Conservation (phyloP, 495 filamentous ascomycete species). For the Trichoderma erinaceum region DNA sequence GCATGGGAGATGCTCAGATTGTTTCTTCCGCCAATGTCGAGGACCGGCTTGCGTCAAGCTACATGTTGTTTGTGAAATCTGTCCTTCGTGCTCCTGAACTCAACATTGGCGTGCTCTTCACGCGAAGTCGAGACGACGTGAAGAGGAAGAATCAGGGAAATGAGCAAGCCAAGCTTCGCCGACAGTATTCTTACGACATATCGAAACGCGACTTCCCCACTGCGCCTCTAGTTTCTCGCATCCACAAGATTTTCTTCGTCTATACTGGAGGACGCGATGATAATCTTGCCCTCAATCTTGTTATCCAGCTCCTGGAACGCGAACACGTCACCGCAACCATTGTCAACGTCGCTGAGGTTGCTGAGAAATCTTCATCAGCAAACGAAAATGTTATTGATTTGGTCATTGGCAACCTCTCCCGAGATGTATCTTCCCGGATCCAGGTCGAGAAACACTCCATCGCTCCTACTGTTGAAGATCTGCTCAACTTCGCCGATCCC, state of each 20-base stretch:
- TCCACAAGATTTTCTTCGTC: conserved; percentile 81
- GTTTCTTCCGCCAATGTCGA: conserved; percentile 32
- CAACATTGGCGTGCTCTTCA: conserved; percentile 76
- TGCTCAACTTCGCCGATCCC: conserved; percentile 1
- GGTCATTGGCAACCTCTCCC: neutral
- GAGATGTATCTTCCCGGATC: neutral
- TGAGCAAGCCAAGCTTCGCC: conserved; percentile 33
- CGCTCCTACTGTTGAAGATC: neutral
- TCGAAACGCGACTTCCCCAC: conserved; percentile 39
- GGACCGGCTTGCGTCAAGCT: conserved; percentile 51
- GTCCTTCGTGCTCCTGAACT: conserved; percentile 55
- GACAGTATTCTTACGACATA: conserved; percentile 52
- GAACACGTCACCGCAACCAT: conserved; percentile 69
- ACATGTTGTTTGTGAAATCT: conserved; percentile 53
- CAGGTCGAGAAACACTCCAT: neutral
- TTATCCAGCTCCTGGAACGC: conserved; percentile 74
- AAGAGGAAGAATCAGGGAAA: conserved; percentile 29
- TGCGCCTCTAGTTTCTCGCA: conserved; percentile 52
- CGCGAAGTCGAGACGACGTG: conserved; percentile 59
- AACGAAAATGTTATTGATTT: neutral
- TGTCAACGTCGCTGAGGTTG: conserved; percentile 38
- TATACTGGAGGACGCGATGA: conserved; percentile 86
- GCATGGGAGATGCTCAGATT: conserved; percentile 55
- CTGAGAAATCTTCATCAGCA: neutral
- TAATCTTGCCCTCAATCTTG: conserved; percentile 68